Conservation (phyloP, 768 basidiomycete genomes). For the Tulasnella sp. region DNA sequence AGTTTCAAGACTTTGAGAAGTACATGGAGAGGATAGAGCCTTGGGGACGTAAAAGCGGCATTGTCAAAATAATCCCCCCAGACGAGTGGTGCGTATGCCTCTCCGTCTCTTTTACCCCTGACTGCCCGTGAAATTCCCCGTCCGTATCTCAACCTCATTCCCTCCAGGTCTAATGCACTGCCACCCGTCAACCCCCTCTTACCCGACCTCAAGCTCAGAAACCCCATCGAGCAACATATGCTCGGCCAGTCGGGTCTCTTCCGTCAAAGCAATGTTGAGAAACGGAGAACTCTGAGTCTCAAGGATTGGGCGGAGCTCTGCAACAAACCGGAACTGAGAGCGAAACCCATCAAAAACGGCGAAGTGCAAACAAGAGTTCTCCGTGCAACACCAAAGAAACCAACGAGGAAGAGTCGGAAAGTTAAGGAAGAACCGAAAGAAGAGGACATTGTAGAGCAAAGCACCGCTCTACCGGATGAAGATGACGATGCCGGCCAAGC, state of each 20-base stretch:
- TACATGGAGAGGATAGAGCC: slow-evolving; percentile 81
- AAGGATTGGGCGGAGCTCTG: slow-evolving; percentile 21
- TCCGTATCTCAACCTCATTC: slow-evolving; percentile 17
- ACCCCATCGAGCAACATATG: slow-evolving; percentile 55
- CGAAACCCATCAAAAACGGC: slow-evolving; percentile 17
- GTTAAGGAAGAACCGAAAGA: slow-evolving; percentile 31
- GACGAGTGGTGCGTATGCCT: slow-evolving; percentile 70
- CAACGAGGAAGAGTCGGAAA: background rate
- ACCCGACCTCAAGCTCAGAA: slow-evolving; percentile 64
- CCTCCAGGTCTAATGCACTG: slow-evolving; percentile 56
- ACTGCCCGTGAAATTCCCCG: background rate
- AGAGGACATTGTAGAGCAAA: slow-evolving; percentile 30
- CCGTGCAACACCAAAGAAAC: background rate
- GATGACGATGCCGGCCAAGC: background rate
- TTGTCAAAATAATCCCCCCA: slow-evolving; percentile 94
- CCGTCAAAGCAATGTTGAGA: slow-evolving; percentile 22
- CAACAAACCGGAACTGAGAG: slow-evolving; percentile 7
- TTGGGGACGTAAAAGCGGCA: slow-evolving; percentile 87
- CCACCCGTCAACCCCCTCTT: slow-evolving; percentile 69
- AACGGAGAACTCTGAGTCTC: slow-evolving; percentile 14
- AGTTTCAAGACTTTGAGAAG: slow-evolving; percentile 85
- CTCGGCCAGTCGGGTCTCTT: slow-evolving; percentile 20
- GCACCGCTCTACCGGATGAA: background rate
- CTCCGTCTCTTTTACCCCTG: background rate
- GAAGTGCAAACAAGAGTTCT: slow-evolving; percentile 6